phyloP scores from a whole-genome alignment of 129 eudicot species.

The Apium graveolens region DNA sequence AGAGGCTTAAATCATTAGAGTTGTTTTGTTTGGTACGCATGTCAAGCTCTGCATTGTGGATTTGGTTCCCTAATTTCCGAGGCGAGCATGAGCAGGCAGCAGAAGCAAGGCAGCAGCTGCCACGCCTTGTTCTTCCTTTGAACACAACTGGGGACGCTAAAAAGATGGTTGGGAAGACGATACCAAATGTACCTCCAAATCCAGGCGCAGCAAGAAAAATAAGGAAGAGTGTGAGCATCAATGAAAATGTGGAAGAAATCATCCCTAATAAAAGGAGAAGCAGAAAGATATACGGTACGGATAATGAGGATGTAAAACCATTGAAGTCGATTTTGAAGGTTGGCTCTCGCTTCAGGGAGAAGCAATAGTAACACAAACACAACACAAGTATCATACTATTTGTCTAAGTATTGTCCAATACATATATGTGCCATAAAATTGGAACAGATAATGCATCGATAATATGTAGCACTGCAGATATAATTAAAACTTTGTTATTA shows the following conservation, averaged over 20 bases:
- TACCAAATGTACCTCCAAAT: background rate
- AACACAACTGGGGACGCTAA: slow-evolving; percentile 12
- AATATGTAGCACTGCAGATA: background rate
- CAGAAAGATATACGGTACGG: slow-evolving; percentile 29
- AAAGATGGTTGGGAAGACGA: background rate
- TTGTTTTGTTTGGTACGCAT: background rate
- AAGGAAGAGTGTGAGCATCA: slow-evolving; percentile 47
- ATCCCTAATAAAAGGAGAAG: slow-evolving; percentile 16
- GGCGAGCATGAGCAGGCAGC: background rate
- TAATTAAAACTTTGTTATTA: too few species aligned
- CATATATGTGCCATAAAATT: background rate
- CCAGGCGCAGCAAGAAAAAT: slow-evolving; percentile 16
- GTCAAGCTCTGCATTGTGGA: background rate
- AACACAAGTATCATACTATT: too few species aligned
- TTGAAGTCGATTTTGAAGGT: slow-evolving; percentile 53
- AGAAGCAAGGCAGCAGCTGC: too few species aligned
- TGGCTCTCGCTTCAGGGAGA: slow-evolving; percentile 17
- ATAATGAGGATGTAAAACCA: slow-evolving; percentile 30
- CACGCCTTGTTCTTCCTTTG: too few species aligned
- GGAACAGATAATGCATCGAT: background rate
- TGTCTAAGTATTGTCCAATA: too few species aligned
- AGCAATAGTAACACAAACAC: too few species aligned
- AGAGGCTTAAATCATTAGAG: slow-evolving; percentile 16
- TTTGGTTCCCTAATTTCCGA: too few species aligned
- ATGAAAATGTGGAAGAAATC: slow-evolving; percentile 41